Evolutionary conservation across 768 basidiomycete genomes (phyloP), one percentile per base, ranked within the genome.

Genomic region (Agaricus sinodeliciosus): DNA sequence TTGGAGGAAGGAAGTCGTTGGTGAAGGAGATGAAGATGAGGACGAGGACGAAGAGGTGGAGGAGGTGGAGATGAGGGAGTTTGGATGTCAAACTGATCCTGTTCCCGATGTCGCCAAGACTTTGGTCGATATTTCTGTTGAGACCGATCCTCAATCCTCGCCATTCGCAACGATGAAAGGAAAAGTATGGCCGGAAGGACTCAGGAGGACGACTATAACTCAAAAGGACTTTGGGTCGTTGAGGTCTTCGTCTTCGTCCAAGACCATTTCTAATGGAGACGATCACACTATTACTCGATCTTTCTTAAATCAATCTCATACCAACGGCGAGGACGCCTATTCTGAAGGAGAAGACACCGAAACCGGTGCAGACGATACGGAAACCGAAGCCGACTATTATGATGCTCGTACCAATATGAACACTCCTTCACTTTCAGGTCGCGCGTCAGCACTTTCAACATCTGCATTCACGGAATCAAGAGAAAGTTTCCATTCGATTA

Each of bases 351-450:
- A 62, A 6, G 58, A 64, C 34, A 57, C 62, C 12, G 63, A 70
- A 41, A 75, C 37, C 8, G 37, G 37, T 12, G 37, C 37, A 39
- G 37, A 39, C 15, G 83, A 84, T 68, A 85, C 84, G 0, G 87
- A 83, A 40, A 76, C 77, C 1, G 86, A 82, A 46, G 79, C 80
- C 0, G 86, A 85, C 54, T 92, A 88, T 60, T 74, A 84, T 1
- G 92, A 94, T 64, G 94, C 92, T 1, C 72, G 83, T 42, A 82
- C 85, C 63, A 90, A 75, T 57, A 71, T 76, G 56, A 83, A 82
- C 0, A 87, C 90, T 3, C 72, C 75, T 3, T 82, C 80, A 5
- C 72, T 75, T 4, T 82, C 80, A 4, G 61, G 59, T 3, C 37
- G 37, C 7, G 37, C 37, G 16, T 39, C 37, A 6, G 37, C 37